phyloP scores from a whole-genome alignment of 1,284 basidiomycete species.

The Ustilago cynodontis region DNA sequence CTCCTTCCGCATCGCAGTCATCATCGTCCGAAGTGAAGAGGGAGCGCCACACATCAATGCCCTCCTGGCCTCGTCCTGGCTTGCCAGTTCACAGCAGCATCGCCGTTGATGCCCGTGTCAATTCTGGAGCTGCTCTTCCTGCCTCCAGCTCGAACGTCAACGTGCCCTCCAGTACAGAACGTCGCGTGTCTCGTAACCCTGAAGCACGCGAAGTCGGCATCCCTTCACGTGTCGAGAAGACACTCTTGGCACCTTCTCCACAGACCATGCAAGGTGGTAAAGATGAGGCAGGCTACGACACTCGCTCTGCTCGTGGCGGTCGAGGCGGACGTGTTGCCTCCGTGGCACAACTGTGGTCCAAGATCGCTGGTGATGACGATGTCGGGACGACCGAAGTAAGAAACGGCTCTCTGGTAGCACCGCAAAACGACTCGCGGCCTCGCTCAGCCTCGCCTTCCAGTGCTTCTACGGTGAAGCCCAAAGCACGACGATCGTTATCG shows the following conservation, averaged over 20 bases:
- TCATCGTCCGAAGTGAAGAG: conserved; percentile 20
- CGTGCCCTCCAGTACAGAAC: conserved; percentile 13
- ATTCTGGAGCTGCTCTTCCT: not conserved
- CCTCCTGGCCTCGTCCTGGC: conserved; percentile 48
- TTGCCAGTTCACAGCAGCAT: conserved; percentile 13
- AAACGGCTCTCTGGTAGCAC: conserved; percentile 18
- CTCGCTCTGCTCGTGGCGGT: conserved; percentile 82
- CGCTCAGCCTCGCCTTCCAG: conserved; percentile 37
- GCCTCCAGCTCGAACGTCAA: not conserved
- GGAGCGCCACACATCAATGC: conserved; percentile 41
- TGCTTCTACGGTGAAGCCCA: conserved; percentile 55
- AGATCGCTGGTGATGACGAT: conserved; percentile 55
- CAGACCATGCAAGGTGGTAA: conserved; percentile 12
- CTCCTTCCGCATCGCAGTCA: conserved; percentile 3
- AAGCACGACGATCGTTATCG: conserved; percentile 42
- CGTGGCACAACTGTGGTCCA: conserved; percentile 80
- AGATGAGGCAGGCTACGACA: conserved; percentile 73
- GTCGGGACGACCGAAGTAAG: conserved; percentile 4
- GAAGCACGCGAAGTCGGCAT: conserved; percentile 43
- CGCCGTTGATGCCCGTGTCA: not conserved
- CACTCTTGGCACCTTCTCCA: conserved; percentile 23
- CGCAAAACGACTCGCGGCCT: conserved; percentile 8
- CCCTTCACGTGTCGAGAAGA: conserved; percentile 41
- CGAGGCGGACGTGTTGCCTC: conserved; percentile 80
- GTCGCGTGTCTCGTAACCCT: conserved; percentile 21